Evolutionary conservation across 2,329 filamentous ascomycete genomes (phyloP), one percentile per base, ranked within the genome.

Genomic region (Pseudogymnoascus sp.): DNA sequence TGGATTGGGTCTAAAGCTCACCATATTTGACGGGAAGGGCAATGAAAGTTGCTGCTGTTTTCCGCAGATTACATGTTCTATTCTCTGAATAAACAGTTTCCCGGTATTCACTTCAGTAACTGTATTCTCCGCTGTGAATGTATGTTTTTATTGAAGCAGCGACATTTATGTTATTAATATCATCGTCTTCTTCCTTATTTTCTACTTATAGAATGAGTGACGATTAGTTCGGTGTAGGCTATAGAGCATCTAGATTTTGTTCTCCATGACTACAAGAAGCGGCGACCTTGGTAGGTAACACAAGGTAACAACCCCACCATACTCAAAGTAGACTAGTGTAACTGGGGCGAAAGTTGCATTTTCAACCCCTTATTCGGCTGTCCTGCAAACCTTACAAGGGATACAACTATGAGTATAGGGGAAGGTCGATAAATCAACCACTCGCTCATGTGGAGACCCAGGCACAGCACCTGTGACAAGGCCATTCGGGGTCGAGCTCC

Each of bases 391-490:
- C 46, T 14, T 31, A 14, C 31, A 56, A 31, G 46, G 46, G 12
- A 50, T 28, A 28, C 43, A 50, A 19, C n/a, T 56, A 56, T 56
- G 46, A 56, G 46, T 11, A 7, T 19, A 16, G 46, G n/a, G 26
- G 26, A 31, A 16, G 26, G 14, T 12, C n/a, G 10, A 56, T 56
- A 56, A 19, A 19, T 12, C 46, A 56, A 16, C 6, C 46, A 16
- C 26, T 56, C 46, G 46, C 46, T 33, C 46, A 56, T 56, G 46
- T 56, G 46, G 46, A 56, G 46, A 56, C 46, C 26, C 10, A 31
- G 46, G 5, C 46, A 56, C 46, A 33, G 46, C 46, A 56, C n/a
- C 26, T 56, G 46, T 5, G 46, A 56, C 26, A 56, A 56, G 46
- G 46, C 46, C 46, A 56, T 56, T 33, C 26, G 46, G n/a, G 46